A percentile compares a stretch with the other conserved stretches of the same genome.
Evolutionary conservation across 495 filamentous ascomycete genomes (phyloP).

Genomic region (Daldinia loculata): DNA sequence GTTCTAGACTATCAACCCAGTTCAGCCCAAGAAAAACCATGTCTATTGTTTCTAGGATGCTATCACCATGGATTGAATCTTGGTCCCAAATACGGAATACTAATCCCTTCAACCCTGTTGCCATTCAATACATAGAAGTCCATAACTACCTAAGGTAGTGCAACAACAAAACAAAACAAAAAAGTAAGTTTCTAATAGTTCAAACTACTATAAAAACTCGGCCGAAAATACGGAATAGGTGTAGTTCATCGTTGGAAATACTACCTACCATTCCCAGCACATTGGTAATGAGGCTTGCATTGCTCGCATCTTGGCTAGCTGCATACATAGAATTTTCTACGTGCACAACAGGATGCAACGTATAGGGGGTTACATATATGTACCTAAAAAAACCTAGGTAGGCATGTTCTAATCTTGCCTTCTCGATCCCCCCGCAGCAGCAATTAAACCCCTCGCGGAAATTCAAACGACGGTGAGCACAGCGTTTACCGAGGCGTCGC

Average conservation of each 20-base stretch:
- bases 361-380: background rate
- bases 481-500: background rate
- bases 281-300: conserved; percentile 7
- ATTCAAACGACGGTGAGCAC: background rate
- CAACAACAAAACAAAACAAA: too few relatives aligned
- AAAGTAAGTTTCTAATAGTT: too few relatives aligned
- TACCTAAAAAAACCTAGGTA: too few relatives aligned
- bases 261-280: conserved; percentile 11
- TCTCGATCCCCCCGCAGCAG: background rate
- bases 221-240: background rate
- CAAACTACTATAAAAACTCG: background rate
- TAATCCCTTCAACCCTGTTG: conserved; percentile 5
- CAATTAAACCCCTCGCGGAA: background rate
- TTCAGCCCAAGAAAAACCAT: background rate
- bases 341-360: background rate
- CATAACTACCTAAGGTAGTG: background rate
- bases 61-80: conserved; percentile 31
- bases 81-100: conserved; percentile 6
- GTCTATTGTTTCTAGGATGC: background rate
- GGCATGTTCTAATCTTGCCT: background rate
- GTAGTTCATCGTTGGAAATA: background rate
- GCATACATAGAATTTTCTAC: background rate
- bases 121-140: background rate
- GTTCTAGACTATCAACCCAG: background rate
- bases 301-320: background rate